Conservation (phyloP, 2,329 filamentous ascomycete genomes). For the Colletotrichum tropicicola region DNA sequence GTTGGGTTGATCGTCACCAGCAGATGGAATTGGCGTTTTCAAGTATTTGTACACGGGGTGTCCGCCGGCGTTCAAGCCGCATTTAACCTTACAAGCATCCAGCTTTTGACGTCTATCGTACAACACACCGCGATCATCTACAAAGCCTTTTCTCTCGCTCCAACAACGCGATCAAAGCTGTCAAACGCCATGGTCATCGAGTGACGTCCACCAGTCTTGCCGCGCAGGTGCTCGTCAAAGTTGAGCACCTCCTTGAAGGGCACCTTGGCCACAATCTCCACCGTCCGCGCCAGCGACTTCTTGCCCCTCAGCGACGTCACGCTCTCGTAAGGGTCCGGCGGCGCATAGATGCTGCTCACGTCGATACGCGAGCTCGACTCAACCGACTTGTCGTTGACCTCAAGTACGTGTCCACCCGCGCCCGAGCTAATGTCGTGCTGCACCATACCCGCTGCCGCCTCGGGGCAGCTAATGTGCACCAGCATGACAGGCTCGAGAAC, state of each 20-base stretch:
- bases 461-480: constrained; percentile 85
- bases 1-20: no score
- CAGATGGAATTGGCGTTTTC: no score
- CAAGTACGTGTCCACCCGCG: constrained; percentile 76
- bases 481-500: constrained; percentile 96
- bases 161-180: constrained; percentile 64
- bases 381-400: constrained; percentile 67
- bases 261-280: constrained; percentile 83
- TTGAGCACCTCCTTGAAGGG: constrained; percentile 97
- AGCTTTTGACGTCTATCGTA: background rate
- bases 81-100: background rate
- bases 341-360: constrained; percentile 81
- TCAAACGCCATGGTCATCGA: constrained; percentile 67
- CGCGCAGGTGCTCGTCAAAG: constrained; percentile 88
- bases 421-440: constrained; percentile 82
- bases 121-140: constrained; percentile 31
- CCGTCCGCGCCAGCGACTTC: constrained; percentile 57
- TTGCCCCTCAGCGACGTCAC: constrained; percentile 65
- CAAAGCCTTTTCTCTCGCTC: constrained; percentile 60
- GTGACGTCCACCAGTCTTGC: constrained; percentile 84
- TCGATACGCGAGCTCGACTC: constrained; percentile 65
- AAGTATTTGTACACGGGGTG: no score
- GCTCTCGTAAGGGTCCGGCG: constrained; percentile 81
- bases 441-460: constrained; percentile 81
- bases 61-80: no score